phyloP scores from a whole-genome alignment of 78 protist species.

The Dictyostelium intermedium region DNA sequence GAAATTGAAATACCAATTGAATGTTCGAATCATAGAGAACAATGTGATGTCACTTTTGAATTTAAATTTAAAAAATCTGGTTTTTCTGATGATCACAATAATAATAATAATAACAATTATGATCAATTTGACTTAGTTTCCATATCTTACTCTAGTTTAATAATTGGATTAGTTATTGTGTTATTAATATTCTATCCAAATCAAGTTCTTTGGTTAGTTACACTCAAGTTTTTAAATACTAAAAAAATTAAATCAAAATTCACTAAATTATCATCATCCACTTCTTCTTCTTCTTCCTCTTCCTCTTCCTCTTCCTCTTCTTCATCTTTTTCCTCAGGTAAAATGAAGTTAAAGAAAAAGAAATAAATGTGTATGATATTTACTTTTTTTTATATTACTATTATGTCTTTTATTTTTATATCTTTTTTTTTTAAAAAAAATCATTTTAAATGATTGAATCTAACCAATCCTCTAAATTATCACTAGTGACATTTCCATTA shows the following conservation, averaged over 20 bases:
- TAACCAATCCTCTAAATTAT: slow-evolving; percentile 58
- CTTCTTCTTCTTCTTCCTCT: not conserved
- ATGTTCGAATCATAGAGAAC: not conserved
- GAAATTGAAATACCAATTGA: not conserved
- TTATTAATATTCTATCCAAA: not conserved
- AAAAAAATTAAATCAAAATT: not conserved
- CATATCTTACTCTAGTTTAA: not conserved
- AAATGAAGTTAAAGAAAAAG: not conserved
- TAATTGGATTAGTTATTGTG: not conserved
- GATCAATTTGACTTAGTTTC: not conserved
- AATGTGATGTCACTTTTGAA: not conserved
- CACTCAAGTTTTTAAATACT: not conserved
- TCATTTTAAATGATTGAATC: slow-evolving; percentile 50
- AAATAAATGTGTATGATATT: not conserved
- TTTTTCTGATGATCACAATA: not conserved
- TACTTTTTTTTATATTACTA: not conserved
- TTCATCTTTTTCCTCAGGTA: not conserved
- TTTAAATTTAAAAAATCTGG: not conserved
- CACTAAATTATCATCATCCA: no score
- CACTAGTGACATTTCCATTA: slow-evolving; percentile 1
- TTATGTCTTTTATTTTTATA: not conserved
- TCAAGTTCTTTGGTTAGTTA: not conserved
- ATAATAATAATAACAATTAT: not conserved
- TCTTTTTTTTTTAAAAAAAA: not conserved
- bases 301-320: not conserved